These are phyloP conservation scores for Floccularia luteovirens DNA, from an alignment of 768 basidiomycete species.

Conservation along the genomic window DNA sequence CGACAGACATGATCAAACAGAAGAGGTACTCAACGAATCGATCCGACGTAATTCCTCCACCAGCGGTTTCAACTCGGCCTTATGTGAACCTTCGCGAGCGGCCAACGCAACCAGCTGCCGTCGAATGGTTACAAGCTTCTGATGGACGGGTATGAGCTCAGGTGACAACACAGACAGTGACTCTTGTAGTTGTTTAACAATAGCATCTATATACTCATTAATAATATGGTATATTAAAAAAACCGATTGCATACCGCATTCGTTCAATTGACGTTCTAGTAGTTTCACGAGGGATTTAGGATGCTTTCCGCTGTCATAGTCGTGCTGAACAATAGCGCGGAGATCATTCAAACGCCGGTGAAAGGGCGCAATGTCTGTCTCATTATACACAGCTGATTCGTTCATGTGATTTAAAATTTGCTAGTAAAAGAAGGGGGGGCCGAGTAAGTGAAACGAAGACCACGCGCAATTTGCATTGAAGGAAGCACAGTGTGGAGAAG, in stretches of 20 bases:
- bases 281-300: constrained; percentile 83
- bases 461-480: no score
- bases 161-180: constrained; percentile 82
- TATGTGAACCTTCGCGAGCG: constrained; percentile 79
- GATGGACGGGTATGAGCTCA: constrained; percentile 88
- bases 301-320: constrained; percentile 75
- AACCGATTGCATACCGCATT: constrained; percentile 62
- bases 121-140: constrained; percentile 79
- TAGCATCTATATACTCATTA: constrained; percentile 44
- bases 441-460: no score
- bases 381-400: constrained; percentile 92
- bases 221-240: not conserved
- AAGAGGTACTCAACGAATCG: constrained; percentile 78
- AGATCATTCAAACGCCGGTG: constrained; percentile 74
- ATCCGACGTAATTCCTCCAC: constrained; percentile 92
- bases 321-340: constrained; percentile 78
- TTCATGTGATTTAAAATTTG: constrained; percentile 95
- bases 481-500: not conserved
- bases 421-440: no score
- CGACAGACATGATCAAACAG: constrained; percentile 23
- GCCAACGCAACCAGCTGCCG: constrained; percentile 85
- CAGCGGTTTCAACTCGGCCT: constrained; percentile 82
- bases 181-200: constrained; percentile 72
- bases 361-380: constrained; percentile 85
- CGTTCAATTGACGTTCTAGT: constrained; percentile 84